Percentiles rank a stretch among this genome's conserved stretches.
Evolutionary conservation across 164 flowering plant genomes (phyloP).

Genomic region (Umbilicus rupestris): DNA sequence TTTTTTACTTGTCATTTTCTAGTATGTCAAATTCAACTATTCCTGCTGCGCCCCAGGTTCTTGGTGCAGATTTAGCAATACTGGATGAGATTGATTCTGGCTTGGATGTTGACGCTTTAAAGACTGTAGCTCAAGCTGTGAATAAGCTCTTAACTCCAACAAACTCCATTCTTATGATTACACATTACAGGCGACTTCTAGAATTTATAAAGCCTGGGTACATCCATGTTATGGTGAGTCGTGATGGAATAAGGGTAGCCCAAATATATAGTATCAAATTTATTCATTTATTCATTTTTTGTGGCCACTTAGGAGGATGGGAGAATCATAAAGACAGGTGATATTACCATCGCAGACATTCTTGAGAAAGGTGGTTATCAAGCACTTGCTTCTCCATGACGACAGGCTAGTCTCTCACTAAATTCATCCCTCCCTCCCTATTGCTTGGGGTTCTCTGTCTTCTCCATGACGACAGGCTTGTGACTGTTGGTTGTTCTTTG

Average conservation of each 20-base stretch:
- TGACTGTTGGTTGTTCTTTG: not conserved
- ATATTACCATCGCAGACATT: conserved; percentile 52
- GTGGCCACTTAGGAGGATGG: conserved; percentile 52
- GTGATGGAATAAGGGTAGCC: not conserved
- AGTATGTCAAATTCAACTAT: not conserved
- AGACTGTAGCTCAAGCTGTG: conserved; percentile 84
- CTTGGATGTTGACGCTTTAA: conserved; percentile 93
- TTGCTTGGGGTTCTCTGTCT: not conserved
- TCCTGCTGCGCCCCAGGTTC: conserved; percentile 39
- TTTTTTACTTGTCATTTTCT: not conserved
- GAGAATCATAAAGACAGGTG: conserved; percentile 79
- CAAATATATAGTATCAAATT: not conserved
- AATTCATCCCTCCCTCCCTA: not conserved
- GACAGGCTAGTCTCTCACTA: not conserved
- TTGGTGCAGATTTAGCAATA: conserved; percentile 89
- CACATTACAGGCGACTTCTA: conserved; percentile 83
- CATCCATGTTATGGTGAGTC: conserved; percentile 85
- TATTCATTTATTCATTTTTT: not conserved
- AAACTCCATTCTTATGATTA: conserved; percentile 83
- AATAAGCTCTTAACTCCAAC: conserved; percentile 61
- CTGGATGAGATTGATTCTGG: conserved; percentile 98
- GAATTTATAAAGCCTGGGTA: conserved; percentile 64
- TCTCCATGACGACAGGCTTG: not conserved
- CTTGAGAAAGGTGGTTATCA: conserved; percentile 84
- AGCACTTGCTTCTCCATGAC: conserved; percentile 31